Evolutionary conservation across 2,329 filamentous ascomycete genomes (phyloP), one percentile per base, ranked within the genome.

Genomic region (Drechslerella stenobrocha): DNA sequence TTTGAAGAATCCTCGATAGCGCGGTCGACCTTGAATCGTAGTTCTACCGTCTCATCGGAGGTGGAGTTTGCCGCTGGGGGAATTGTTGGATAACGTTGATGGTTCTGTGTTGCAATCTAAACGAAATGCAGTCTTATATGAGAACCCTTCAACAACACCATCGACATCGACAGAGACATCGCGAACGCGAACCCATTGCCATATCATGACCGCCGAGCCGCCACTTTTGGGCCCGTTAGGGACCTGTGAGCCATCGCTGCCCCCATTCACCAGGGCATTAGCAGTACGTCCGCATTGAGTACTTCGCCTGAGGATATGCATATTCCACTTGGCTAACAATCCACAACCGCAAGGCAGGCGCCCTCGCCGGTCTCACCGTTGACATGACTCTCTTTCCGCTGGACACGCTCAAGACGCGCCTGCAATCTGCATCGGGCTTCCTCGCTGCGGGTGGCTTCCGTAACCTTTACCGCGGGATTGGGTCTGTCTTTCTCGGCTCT

Each of bases 391-490:
- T 98, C 75, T 98, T 89, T 80, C 93, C 93, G 0, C 90, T 98
- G 81, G 95, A 98, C 82, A 98, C 93, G 0, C 86, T 98, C 75
- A 98, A 98, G 80, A 98, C 95, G 42, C 90, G 93, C 13, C 89
- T 98, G 4, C 93, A 98, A 79, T 90, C 90, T 70, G 83, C 83
- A 47, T 76, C 81, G 59, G 85, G 87, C 76, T 90, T 96, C 80
- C 84, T 89, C 75, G 81, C 87, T 58, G 86, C 87, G 1, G 92
- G 93, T 75, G 92, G 92, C 74, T 91, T 97, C 81, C 83, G 82
- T 50, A 91, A 92, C 69, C 89, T 97, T 73, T 98, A 98, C 80
- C 87, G 89, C 45, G 93, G 93, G 75, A 85, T 98, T 13, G 93
- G 92, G 48, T 89, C 85, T 61, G 90, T 91, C 0, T 81, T 97